A percentile compares a stretch with the other conserved stretches of the same genome.
phyloP scores from a whole-genome alignment of 208 protist genomes.

The Wallacemonas collosoma region DNA sequence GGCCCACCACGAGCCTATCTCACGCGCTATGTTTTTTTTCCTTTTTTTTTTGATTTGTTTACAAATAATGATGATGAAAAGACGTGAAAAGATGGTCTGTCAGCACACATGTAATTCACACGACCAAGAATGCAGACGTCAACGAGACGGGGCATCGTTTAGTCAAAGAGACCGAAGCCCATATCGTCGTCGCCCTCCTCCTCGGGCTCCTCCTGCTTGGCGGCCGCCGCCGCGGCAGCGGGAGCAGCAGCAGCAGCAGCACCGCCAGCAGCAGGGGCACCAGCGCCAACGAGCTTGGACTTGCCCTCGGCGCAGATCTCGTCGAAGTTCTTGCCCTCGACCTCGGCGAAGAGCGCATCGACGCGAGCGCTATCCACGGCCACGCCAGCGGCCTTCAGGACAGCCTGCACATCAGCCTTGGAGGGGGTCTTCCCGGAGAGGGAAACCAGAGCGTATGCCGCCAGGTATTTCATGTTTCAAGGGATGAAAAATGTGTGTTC shows the following conservation, averaged over 20 bases:
- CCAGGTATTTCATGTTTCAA: slow-evolving; percentile 90
- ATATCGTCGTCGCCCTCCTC: slow-evolving; percentile 90
- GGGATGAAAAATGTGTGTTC: slow-evolving; percentile 16
- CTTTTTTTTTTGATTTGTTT: not conserved
- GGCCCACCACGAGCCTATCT: no score
- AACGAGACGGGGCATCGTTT: slow-evolving; percentile 15
- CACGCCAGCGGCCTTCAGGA: slow-evolving; percentile 88
- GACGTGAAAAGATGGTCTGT: not conserved
- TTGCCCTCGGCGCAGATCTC: slow-evolving; percentile 85
- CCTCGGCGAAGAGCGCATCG: slow-evolving; percentile 69
- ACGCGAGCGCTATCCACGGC: slow-evolving; percentile 74
- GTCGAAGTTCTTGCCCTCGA: slow-evolving; percentile 93
- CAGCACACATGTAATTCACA: slow-evolving; percentile 13
- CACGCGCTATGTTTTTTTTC: not conserved
- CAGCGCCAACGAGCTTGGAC: slow-evolving; percentile 82
- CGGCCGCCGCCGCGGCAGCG: slow-evolving; percentile 49
- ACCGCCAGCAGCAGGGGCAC: slow-evolving; percentile 42
- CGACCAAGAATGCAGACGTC: no score
- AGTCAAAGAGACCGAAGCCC: slow-evolving; percentile 93
- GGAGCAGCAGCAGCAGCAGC: slow-evolving; percentile 34
- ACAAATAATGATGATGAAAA: slow-evolving; percentile 7
- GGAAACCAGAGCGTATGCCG: slow-evolving; percentile 90
- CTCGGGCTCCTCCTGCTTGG: slow-evolving; percentile 62
- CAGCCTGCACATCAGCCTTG: slow-evolving; percentile 83
- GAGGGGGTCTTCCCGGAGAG: slow-evolving; percentile 85